phyloP scores from a whole-genome alignment of 345 rosid genomes.

The Gossypium mustelinum region DNA sequence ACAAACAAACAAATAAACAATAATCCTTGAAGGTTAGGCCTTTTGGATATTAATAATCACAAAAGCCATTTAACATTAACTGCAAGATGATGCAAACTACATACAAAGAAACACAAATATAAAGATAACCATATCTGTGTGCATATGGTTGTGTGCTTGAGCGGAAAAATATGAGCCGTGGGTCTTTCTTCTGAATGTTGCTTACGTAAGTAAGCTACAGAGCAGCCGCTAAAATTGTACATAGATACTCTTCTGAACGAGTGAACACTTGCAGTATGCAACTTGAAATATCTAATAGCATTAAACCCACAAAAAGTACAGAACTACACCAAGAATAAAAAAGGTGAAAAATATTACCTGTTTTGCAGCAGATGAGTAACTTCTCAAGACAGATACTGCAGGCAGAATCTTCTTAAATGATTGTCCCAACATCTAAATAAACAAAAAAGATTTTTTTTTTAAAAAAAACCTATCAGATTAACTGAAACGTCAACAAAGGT shows the following conservation, averaged over 20 bases:
- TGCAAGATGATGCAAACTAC: background rate
- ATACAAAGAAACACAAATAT: background rate
- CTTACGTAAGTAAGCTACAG: background rate
- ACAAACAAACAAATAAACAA: background rate
- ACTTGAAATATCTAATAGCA: background rate
- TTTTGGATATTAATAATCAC: background rate
- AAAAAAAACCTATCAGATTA: background rate
- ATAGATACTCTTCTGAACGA: background rate
- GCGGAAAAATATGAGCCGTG: background rate
- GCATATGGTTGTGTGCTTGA: no score
- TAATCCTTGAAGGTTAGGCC: background rate
- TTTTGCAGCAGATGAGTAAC: constrained; percentile 56
- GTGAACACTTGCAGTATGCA: background rate
- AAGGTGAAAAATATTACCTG: constrained; percentile 30
- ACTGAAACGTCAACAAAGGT: background rate
- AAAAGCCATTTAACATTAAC: background rate
- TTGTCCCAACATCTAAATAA: constrained; percentile 33
- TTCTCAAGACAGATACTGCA: constrained; percentile 31
- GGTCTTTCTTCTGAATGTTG: background rate
- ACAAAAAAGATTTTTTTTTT: background rate
- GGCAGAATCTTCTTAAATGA: constrained; percentile 38
- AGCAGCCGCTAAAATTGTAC: background rate
- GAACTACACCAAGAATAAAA: background rate
- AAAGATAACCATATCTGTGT: background rate
- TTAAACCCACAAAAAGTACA: background rate